phyloP scores from a whole-genome alignment of 192 early-diverging fungal species.

The Coemansia sp. region DNA sequence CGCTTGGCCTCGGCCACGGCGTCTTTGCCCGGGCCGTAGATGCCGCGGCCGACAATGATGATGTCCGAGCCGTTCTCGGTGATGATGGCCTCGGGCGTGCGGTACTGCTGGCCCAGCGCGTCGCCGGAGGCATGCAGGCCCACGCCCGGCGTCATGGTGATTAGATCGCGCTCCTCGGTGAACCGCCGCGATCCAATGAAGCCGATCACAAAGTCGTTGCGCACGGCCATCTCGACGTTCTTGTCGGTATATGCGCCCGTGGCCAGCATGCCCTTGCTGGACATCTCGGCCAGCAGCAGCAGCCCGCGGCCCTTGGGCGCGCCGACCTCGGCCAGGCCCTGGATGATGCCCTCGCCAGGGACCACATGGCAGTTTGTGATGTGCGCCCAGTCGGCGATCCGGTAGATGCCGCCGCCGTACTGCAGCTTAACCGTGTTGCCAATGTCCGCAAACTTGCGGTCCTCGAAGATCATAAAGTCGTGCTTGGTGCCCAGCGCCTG shows the following conservation, averaged over 20 bases:
- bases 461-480: conserved; percentile 97
- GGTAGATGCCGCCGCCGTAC: conserved; percentile 86
- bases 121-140: conserved; percentile 79
- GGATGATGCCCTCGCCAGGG: conserved; percentile 94
- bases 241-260: conserved; percentile 75
- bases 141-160: conserved; percentile 96
- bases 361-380: conserved; percentile 94
- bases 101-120: conserved; percentile 92
- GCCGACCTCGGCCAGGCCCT: conserved; percentile 87
- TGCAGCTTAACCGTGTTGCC: conserved; percentile 97
- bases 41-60: conserved; percentile 97
- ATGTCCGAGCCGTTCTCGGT: conserved; percentile 83
- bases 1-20: conserved; percentile 67
- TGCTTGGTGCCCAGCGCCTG: conserved; percentile 74
- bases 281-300: conserved; percentile 96
- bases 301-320: conserved; percentile 69
- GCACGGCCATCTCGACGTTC: conserved; percentile 80
- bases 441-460: conserved; percentile 99
- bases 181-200: conserved; percentile 75
- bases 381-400: conserved; percentile 92
- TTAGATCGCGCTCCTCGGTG: conserved; percentile 76
- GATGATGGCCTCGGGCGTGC: conserved; percentile 85
- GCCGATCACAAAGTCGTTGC: conserved; percentile 92
- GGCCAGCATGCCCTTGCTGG: conserved; percentile 81
- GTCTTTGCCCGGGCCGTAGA: conserved; percentile 83